Evolutionary conservation across 768 basidiomycete genomes (phyloP).

Genomic region (Russula sp.): DNA sequence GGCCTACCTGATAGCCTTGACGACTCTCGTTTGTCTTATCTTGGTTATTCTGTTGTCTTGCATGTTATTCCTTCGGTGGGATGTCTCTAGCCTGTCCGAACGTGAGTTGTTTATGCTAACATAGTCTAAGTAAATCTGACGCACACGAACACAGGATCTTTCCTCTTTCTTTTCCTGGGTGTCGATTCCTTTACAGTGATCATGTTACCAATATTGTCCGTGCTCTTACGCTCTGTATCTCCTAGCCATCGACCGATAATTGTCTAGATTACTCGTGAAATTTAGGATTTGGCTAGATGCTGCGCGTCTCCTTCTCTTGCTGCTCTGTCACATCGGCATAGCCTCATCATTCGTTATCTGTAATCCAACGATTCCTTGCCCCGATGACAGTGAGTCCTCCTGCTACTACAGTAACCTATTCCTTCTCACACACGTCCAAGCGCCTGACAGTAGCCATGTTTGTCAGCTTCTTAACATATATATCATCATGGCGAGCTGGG

Average conservation of each 20-base stretch:
- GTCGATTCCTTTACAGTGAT: constrained; percentile 42
- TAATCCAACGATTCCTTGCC: constrained; percentile 46
- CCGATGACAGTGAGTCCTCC: constrained; percentile 40
- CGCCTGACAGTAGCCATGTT: constrained; percentile 42
- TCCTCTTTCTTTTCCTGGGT: constrained; percentile 47
- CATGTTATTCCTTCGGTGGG: constrained; percentile 48
- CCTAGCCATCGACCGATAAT: constrained; percentile 26
- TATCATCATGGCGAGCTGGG: constrained; percentile 52
- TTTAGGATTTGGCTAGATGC: constrained; percentile 56
- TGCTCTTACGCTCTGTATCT: constrained; percentile 23
- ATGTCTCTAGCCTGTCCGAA: constrained; percentile 43
- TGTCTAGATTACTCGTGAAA: constrained; percentile 43
- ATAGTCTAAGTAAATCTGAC: not conserved
- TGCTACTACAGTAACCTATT: not conserved
- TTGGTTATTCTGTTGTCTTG: constrained; percentile 51
- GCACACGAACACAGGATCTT: constrained; percentile 38
- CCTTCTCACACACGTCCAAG: constrained; percentile 32
- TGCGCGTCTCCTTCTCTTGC: constrained; percentile 47
- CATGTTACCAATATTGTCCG: constrained; percentile 46
- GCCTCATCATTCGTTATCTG: constrained; percentile 46
- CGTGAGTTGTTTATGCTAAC: constrained; percentile 39
- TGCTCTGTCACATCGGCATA: constrained; percentile 45
- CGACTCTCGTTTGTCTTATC: constrained; percentile 45
- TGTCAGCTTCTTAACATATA: constrained; percentile 50
- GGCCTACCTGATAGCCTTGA: constrained; percentile 40